These are phyloP conservation scores for Coleophoma crateriformis DNA, from an alignment of 2,329 filamentous ascomycete species.

Conservation along the genomic window DNA sequence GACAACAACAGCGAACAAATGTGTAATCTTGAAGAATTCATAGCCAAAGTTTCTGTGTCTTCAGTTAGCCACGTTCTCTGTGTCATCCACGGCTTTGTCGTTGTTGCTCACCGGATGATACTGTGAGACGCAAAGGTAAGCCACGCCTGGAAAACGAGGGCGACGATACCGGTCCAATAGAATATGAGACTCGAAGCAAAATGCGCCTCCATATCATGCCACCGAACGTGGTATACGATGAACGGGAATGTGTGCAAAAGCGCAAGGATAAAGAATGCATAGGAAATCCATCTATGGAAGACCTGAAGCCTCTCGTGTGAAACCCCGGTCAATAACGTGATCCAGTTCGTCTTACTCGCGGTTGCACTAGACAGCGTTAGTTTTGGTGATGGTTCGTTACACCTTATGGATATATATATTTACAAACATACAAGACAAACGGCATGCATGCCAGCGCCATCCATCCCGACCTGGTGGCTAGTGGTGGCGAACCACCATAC, in stretches of 20 bases:
- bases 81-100: not conserved
- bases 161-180: conserved; percentile 51
- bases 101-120: conserved; percentile 35
- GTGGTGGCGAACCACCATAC: conserved; percentile 50
- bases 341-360: conserved; percentile 42
- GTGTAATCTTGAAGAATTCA: conserved; percentile 56
- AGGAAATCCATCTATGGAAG: conserved; percentile 60
- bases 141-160: conserved; percentile 46
- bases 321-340: conserved; percentile 57
- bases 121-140: conserved; percentile 48
- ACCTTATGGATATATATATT: too few species aligned
- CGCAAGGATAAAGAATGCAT: conserved; percentile 53
- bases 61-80: not conserved
- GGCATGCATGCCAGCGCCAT: conserved; percentile 59
- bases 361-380: conserved; percentile 9
- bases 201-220: conserved; percentile 39
- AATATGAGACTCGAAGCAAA: conserved; percentile 36
- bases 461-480: conserved; percentile 61
- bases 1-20: conserved; percentile 44
- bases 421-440: conserved; percentile 47
- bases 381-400: not conserved
- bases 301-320: conserved; percentile 62
- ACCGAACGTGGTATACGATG: conserved; percentile 43
- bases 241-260: conserved; percentile 59
- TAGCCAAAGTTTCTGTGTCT: conserved; percentile 44